Evolutionary conservation across 2,329 filamentous ascomycete species (phyloP).

Genomic region (Phoma sp.): DNA sequence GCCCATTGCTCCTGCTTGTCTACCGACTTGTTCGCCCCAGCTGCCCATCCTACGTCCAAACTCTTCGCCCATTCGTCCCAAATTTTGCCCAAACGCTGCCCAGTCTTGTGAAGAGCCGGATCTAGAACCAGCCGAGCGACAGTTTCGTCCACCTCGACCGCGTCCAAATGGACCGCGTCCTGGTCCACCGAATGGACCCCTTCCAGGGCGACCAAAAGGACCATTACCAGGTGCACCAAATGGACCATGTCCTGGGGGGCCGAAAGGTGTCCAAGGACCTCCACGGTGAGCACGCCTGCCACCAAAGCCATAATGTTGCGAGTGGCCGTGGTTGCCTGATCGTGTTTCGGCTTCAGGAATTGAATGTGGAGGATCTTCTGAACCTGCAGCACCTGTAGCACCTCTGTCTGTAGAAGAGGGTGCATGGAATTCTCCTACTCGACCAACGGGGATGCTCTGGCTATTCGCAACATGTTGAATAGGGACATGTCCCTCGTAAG

Average conservation of each 20-base stretch:
- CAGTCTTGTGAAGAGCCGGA: constrained; percentile 21
- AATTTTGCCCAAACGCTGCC: constrained; percentile 25
- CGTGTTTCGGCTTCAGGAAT: constrained; percentile 21
- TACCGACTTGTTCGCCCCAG: constrained; percentile 25
- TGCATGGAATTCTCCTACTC: constrained; percentile 6
- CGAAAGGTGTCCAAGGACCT: constrained; percentile 27
- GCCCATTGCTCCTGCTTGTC: constrained; percentile 31
- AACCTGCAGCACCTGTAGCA: background rate
- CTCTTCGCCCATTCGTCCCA: constrained; percentile 41
- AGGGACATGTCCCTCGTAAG: constrained; percentile 31
- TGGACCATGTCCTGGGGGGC: constrained; percentile 11
- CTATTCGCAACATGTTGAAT: constrained; percentile 33
- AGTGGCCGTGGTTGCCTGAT: background rate
- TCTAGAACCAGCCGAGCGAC: background rate
- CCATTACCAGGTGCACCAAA: constrained; percentile 19
- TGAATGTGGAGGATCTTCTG: constrained; percentile 38
- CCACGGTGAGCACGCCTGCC: constrained; percentile 6
- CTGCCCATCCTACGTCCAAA: constrained; percentile 19
- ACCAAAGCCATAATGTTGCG: too few relatives aligned
- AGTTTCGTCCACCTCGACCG: background rate
- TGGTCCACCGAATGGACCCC: constrained; percentile 16
- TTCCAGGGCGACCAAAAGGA: constrained; percentile 17
- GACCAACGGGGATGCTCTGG: constrained; percentile 34
- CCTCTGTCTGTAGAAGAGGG: background rate
- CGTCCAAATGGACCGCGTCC: constrained; percentile 15